Percentiles rank a stretch among this genome's conserved stretches.
These are phyloP conservation scores for Hirsutella thompsonii DNA, from an alignment of 2,329 filamentous ascomycete genomes.

Conservation along the genomic window DNA sequence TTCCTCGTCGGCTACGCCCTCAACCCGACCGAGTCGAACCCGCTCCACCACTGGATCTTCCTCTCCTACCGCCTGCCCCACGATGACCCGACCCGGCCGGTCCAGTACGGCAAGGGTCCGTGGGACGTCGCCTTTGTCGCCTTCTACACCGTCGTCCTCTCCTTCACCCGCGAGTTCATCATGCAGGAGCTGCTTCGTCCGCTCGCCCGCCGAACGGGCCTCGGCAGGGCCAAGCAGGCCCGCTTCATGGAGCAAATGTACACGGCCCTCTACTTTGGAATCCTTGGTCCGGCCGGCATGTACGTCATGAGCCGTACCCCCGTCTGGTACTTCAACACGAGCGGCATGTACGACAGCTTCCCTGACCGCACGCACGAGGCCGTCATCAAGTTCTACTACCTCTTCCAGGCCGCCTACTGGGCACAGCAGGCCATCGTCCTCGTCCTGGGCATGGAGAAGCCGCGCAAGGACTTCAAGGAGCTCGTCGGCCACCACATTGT, in stretches of 20 bases:
- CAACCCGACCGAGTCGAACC: slow-evolving; percentile 68
- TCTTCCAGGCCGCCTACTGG: slow-evolving; percentile 93
- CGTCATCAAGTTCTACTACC: slow-evolving; percentile 87
- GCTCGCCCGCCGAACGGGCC: slow-evolving; percentile 55
- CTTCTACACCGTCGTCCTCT: slow-evolving; percentile 83
- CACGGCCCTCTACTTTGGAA: slow-evolving; percentile 77
- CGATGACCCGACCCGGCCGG: slow-evolving; percentile 25
- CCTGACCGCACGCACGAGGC: slow-evolving; percentile 73
- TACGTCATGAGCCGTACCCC: slow-evolving; percentile 88
- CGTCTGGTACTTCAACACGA: slow-evolving; percentile 91
- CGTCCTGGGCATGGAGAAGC: slow-evolving; percentile 79
- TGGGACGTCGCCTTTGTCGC: slow-evolving; percentile 77
- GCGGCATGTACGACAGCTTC: slow-evolving; percentile 79
- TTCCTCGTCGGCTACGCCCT: slow-evolving; percentile 58
- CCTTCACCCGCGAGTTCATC: slow-evolving; percentile 88
- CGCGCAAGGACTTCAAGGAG: slow-evolving; percentile 89
- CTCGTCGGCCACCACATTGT: slow-evolving; percentile 86
- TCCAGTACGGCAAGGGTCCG: slow-evolving; percentile 78
- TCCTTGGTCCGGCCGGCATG: slow-evolving; percentile 72
- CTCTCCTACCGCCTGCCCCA: slow-evolving; percentile 68
- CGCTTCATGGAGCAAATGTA: slow-evolving; percentile 97
- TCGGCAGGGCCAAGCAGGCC: slow-evolving; percentile 67
- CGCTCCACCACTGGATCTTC: slow-evolving; percentile 71
- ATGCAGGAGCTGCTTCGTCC: slow-evolving; percentile 85
- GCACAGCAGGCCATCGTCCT: slow-evolving; percentile 86